Percentiles rank a stretch among this genome's conserved stretches.
Evolutionary conservation across 306 rosid genomes (phyloP).

Genomic region (Luffa aegyptiaca): DNA sequence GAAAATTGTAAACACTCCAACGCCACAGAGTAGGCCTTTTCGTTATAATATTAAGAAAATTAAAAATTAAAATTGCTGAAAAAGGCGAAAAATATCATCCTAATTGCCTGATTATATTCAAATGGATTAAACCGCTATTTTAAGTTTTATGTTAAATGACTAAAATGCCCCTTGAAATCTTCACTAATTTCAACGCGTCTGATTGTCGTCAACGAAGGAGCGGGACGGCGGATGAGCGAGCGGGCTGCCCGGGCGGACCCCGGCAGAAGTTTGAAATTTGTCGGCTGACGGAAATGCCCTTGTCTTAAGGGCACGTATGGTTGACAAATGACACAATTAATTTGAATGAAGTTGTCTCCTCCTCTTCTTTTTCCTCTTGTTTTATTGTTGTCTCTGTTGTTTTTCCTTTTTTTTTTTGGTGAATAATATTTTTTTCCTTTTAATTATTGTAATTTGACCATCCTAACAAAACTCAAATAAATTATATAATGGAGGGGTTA

Average conservation of each 20-base stretch:
- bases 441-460: too few species aligned
- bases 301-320: not conserved
- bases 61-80: not conserved
- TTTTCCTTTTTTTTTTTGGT: too few species aligned
- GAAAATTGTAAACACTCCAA: not conserved
- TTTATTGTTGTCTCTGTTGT: too few species aligned
- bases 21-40: not conserved
- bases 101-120: not conserved
- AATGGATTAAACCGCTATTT: constrained; percentile 4
- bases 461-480: too few species aligned
- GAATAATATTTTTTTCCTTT: too few species aligned
- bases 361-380: not conserved
- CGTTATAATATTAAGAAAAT: not conserved
- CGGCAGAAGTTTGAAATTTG: not conserved
- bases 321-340: not conserved
- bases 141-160: not conserved
- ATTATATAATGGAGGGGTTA: too few species aligned
- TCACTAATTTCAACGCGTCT: not conserved
- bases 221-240: not conserved
- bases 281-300: constrained; percentile 4
- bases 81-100: not conserved
- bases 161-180: not conserved
- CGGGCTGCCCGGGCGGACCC: constrained; percentile 3
- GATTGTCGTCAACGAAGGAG: not conserved
- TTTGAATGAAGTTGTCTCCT: not conserved